A percentile compares a stretch with the other conserved stretches of the same genome.
Evolutionary conservation across 164 flowering plant species (phyloP).

Genomic region (Umbellularia californica): DNA sequence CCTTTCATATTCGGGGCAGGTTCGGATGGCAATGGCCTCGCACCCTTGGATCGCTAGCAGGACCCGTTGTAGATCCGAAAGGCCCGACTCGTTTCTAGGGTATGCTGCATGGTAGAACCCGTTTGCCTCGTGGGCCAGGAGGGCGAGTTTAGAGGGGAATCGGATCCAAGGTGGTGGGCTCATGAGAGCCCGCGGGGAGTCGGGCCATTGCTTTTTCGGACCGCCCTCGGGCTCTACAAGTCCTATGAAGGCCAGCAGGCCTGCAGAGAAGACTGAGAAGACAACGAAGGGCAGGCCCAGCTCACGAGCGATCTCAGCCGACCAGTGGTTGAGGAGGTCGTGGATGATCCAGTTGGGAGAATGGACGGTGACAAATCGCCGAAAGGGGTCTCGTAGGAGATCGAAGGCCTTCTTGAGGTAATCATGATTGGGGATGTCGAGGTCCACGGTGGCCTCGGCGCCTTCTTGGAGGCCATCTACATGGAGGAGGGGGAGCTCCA

Average conservation of each 20-base stretch:
- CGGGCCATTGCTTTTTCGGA: neutral
- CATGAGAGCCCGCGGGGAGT: conserved; percentile 18
- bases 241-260: conserved; percentile 6
- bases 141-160: conserved; percentile 22
- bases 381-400: conserved; percentile 6
- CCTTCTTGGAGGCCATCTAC: conserved; percentile 16
- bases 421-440: conserved; percentile 9
- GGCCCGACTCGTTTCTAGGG: conserved; percentile 15
- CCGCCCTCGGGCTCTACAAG: conserved; percentile 3
- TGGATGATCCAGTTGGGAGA: conserved; percentile 32
- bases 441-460: conserved; percentile 31
- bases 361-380: conserved; percentile 10
- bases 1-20: conserved; percentile 46
- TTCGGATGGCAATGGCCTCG: conserved; percentile 36
- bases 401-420: conserved; percentile 31
- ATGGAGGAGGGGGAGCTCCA: conserved; percentile 4
- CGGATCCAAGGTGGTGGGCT: conserved; percentile 35
- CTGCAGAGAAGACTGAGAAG: conserved; percentile 20
- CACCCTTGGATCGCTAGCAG: conserved; percentile 23
- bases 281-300: conserved; percentile 14
- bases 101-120: neutral
- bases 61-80: conserved; percentile 28
- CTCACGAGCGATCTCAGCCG: conserved; percentile 10
- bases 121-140: conserved; percentile 12
- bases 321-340: conserved; percentile 30